Evolutionary conservation across 2,329 filamentous ascomycete species (phyloP).

Genomic region (Aspergillus viridinutans): DNA sequence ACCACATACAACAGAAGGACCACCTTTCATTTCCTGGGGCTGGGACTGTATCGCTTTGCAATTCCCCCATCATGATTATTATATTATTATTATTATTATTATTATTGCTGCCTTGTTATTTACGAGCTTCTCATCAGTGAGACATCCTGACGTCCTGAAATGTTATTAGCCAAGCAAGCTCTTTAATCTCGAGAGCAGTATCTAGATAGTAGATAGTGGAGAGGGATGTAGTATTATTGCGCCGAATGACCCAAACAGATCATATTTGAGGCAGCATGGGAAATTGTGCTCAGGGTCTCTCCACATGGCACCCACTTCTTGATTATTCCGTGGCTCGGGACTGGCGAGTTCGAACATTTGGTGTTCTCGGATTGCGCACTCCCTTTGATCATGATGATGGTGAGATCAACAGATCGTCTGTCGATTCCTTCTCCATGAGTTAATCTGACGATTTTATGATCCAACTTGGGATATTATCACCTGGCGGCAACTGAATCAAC

Average conservation of each 20-base stretch:
- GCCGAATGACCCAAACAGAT: neutral
- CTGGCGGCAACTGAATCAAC: neutral
- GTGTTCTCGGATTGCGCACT: neutral
- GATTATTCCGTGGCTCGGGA: neutral
- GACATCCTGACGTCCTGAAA: neutral
- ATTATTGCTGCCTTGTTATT: neutral
- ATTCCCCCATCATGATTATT: neutral
- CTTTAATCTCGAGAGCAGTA: neutral
- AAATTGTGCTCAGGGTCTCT: neutral
- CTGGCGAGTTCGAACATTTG: neutral
- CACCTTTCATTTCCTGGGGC: neutral
- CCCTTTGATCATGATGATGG: neutral
- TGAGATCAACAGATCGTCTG: neutral
- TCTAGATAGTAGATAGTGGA: too few relatives aligned
- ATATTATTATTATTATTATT: neutral
- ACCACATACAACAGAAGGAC: neutral
- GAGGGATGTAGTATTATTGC: too few relatives aligned
- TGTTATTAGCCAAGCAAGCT: neutral
- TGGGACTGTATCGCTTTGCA: neutral
- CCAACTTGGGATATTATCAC: neutral
- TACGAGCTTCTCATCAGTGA: too few relatives aligned
- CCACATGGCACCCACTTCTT: neutral
- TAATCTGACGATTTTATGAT: neutral
- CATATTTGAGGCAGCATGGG: too few relatives aligned
- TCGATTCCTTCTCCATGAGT: neutral